Evolutionary conservation across 2,329 filamentous ascomycete genomes (phyloP).

Genomic region (Sporothrix euskadiensis): DNA sequence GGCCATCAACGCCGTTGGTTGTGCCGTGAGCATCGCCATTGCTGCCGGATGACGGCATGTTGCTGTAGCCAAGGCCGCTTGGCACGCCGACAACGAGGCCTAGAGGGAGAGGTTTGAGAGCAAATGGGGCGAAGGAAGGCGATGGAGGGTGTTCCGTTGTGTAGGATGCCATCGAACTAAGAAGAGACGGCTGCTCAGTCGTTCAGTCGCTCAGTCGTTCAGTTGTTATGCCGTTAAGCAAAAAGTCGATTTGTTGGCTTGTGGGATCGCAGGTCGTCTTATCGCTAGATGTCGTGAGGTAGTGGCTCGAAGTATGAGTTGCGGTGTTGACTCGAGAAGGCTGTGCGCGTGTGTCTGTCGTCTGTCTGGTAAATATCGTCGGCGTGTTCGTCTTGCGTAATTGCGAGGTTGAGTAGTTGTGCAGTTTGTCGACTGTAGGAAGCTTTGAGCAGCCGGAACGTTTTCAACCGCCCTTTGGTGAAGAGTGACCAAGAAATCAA

Average conservation of each 20-base stretch:
- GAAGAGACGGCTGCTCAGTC: neutral
- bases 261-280: neutral
- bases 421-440: neutral
- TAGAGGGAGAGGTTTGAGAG: neutral
- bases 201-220: neutral
- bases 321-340: neutral
- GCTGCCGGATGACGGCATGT: neutral
- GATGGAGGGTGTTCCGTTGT: neutral
- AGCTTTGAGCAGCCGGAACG: neutral
- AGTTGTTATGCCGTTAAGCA: no score
- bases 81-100: neutral
- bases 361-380: neutral
- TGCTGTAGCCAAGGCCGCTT: neutral
- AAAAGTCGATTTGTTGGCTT: neutral
- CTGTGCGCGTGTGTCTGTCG: neutral
- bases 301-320: neutral
- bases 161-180: neutral
- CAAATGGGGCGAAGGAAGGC: neutral
- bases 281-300: neutral
- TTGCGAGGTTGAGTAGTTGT: neutral
- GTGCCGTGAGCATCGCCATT: neutral
- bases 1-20: neutral
- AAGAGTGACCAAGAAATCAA: neutral
- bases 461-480: neutral
- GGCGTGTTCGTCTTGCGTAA: neutral